Evolutionary conservation across 2,329 filamentous ascomycete species (phyloP).

Genomic region (Pyrenophora teres): DNA sequence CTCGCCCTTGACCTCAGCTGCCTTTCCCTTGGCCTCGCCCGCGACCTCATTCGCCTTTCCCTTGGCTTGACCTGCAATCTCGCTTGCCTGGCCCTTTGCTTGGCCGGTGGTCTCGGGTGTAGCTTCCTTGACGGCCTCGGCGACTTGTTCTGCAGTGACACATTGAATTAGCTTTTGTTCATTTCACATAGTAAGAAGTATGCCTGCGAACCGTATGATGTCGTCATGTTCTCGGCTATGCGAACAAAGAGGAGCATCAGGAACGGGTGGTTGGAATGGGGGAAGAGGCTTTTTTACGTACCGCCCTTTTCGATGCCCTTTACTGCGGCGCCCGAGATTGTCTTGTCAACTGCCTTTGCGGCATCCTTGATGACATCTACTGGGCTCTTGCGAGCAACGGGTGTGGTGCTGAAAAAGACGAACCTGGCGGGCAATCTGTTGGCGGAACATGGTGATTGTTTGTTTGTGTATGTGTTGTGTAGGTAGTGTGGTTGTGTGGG

Average conservation of each 20-base stretch:
- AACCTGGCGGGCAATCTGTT: constrained; percentile 50
- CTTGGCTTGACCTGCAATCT: constrained; percentile 48
- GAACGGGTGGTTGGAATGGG: neutral
- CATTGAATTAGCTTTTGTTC: constrained; percentile 14
- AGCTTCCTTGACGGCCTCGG: constrained; percentile 48
- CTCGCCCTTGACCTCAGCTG: constrained; percentile 50
- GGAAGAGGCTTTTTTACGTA: constrained; percentile 48
- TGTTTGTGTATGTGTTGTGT: constrained; percentile 6
- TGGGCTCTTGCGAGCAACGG: constrained; percentile 55
- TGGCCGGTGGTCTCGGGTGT: constrained; percentile 36
- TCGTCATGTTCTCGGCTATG: constrained; percentile 18
- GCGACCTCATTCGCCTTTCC: constrained; percentile 53
- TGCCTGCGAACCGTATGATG: constrained; percentile 7
- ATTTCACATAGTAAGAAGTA: neutral
- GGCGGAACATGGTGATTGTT: constrained; percentile 52
- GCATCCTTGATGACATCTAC: constrained; percentile 63
- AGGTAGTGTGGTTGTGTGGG: constrained; percentile 5
- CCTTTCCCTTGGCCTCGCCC: constrained; percentile 52
- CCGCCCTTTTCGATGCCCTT: constrained; percentile 67
- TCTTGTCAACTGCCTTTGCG: constrained; percentile 61
- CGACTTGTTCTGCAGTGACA: constrained; percentile 54
- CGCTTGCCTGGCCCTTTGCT: constrained; percentile 49
- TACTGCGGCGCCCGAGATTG: constrained; percentile 60
- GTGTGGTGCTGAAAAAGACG: constrained; percentile 62
- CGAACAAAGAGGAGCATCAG: constrained; percentile 5